These are phyloP conservation scores for Thymus mandschuricus DNA, from an alignment of 257 asterid genomes.

Conservation along the genomic window DNA sequence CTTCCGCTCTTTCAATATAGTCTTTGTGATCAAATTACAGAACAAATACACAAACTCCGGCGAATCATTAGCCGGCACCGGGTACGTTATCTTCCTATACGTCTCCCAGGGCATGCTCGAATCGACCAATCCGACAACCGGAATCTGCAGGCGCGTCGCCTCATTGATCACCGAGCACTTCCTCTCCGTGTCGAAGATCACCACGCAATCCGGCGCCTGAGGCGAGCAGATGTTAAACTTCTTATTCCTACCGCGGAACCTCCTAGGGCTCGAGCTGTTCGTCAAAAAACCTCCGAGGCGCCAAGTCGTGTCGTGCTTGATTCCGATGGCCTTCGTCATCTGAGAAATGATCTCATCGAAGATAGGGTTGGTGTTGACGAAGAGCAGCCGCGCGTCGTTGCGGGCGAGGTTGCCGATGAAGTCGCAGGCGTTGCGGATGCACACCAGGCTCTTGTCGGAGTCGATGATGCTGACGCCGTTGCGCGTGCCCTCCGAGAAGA, in stretches of 20 bases:
- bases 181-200: conserved; percentile 82
- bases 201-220: conserved; percentile 84
- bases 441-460: conserved; percentile 82
- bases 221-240: conserved; percentile 66
- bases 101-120: conserved; percentile 89
- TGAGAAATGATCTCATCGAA: conserved; percentile 80
- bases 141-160: conserved; percentile 81
- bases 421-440: conserved; percentile 87
- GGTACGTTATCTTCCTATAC: conserved; percentile 76
- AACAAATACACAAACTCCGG: conserved; percentile 87
- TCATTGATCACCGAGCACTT: conserved; percentile 83
- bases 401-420: conserved; percentile 84
- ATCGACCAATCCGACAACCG: conserved; percentile 89
- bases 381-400: conserved; percentile 67
- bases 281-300: conserved; percentile 94
- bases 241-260: conserved; percentile 84
- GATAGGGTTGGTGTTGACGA: conserved; percentile 81
- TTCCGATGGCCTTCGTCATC: conserved; percentile 64
- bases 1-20: conserved; percentile 74
- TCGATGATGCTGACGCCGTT: conserved; percentile 73
- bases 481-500: conserved; percentile 78
- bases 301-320: conserved; percentile 83
- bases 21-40: conserved; percentile 94
- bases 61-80: conserved; percentile 90
- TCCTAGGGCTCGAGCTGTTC: conserved; percentile 81